Base-by-base conservation (phyloP, 2,329 filamentous ascomycete genomes). In the Amphichorda felina region DNA sequence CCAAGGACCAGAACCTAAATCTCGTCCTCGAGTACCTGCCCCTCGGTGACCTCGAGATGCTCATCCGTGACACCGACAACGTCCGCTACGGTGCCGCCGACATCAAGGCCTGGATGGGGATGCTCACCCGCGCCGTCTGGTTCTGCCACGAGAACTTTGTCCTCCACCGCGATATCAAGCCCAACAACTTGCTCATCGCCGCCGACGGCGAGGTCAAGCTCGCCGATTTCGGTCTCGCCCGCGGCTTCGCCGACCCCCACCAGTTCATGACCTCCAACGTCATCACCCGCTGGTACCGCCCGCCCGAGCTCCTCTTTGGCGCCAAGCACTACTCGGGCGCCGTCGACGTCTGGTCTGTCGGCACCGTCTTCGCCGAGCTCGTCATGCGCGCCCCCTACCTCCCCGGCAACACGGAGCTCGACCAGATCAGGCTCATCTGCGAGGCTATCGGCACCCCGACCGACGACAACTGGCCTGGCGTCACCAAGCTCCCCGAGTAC, bases 61-160 rank as follows among this genome's bases (percentile, higher is more conserved):
- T 98, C 40, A 94, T 94, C 56, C 84, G 85, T 55, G 88, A 96
- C 59, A 77, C 73, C 21, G 72, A 79, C 31, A 66, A 66, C 36
- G 79, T 95, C 32, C 75, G 78, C 37, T 96, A 96, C 57, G 83
- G 83, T 41, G 75, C 77, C 9, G 82, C 84, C 14, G 91, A 98
- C 57, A 87, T 96, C 57, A 98, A 98, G 58, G 82, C 87, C 13
- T 98, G 91, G 91, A 94, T 95, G 80, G 84, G 83, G 43, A 96
- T 96, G 91, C 72, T 96, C n/a, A 75, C 74, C 19, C 79, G 89
- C 29, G 91, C 83, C 18, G 77, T 96, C 19, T 94, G 86, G 80
- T 98, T 94, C 66, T 96, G 91, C 59, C 91, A 98, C 59, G 84
- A 88, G 54, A 93, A 91, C 56, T 89, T 82, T 49, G 75, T 98